These are phyloP conservation scores for Leccinum variicolor DNA, from an alignment of 768 basidiomycete species.

Conservation along the genomic window DNA sequence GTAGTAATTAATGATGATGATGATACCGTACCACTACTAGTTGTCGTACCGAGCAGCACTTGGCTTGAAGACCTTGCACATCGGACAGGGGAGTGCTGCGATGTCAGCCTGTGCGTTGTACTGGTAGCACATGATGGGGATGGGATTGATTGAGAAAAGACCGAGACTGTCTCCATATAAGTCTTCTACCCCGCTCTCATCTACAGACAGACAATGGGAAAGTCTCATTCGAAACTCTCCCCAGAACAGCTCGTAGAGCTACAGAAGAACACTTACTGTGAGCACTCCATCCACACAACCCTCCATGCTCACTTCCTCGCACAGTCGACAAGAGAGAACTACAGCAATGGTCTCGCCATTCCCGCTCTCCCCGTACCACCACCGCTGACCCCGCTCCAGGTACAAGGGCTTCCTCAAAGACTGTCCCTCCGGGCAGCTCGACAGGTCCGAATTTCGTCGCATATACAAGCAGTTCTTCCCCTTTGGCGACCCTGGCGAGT, in stretches of 20 bases:
- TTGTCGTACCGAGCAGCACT: slow-evolving; percentile 47
- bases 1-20: too few relatives aligned
- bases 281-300: slow-evolving; percentile 21
- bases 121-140: slow-evolving; percentile 61
- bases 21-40: neutral
- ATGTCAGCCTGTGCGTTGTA: slow-evolving; percentile 66
- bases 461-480: slow-evolving; percentile 99
- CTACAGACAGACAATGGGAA: slow-evolving; percentile 72
- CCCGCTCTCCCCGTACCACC: neutral
- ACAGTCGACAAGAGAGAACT: slow-evolving; percentile 95
- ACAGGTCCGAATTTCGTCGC: slow-evolving; percentile 92
- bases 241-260: slow-evolving; percentile 92
- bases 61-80: slow-evolving; percentile 80
- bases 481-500: slow-evolving; percentile 95
- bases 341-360: slow-evolving; percentile 73
- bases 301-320: slow-evolving; percentile 8
- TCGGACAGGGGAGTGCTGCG: slow-evolving; percentile 66
- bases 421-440: slow-evolving; percentile 94
- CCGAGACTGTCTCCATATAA: slow-evolving; percentile 13
- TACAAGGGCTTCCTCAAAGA: slow-evolving; percentile 99
- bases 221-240: slow-evolving; percentile 93
- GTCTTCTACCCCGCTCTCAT: slow-evolving; percentile 15
- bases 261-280: slow-evolving; percentile 98
- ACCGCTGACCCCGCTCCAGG: slow-evolving; percentile 43
- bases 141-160: neutral